Base-by-base conservation (phyloP, 78 protist genomes). In the Tieghemostelium lacteum region DNA sequence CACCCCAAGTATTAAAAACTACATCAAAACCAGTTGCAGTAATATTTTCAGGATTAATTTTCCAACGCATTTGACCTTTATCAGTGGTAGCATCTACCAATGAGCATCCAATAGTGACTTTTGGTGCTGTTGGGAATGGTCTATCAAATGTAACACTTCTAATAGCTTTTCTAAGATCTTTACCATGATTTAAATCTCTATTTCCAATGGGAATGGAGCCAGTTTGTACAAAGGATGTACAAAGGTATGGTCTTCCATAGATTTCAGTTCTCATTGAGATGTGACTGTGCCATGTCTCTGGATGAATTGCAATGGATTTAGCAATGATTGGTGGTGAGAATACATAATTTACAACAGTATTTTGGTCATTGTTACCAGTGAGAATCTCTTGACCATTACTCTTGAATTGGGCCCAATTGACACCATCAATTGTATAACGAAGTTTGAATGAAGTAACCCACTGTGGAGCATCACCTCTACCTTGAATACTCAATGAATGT, bases 251-350 rank as follows among this genome's bases (percentile, higher is more conserved):
- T 22, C 31, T 22, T 26, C 20, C 16, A 50, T 33, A 60, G 24
- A 60, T 29, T 54, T 75, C 86, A 60, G 33, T 45, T 75, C 86
- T 75, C 45, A 60, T 29, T 3, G 73, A 33, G 26, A 75, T 39
- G 28, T 54, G 66, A 8, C 60, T 49, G 8, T 62, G 40, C 86
- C 86, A 75, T 0, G 88, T 66, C 33, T 55, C 28, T 78, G 74
- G 75, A 31, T 78, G 88, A 26, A 66, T 78, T 54, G 76, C 74
- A 64, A 78, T 54, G 60, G 76, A 52, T 31, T 73, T 37, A 49
- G 73, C 73, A n/a, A 50, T 39, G 20, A 66, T 66, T 75, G 86
- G 86, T 0, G 73, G 16, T 22, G 22, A 29, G 19, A 75, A 75
- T 22, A 31, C 20, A 6, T 62, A 34, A 8, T 55, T 62, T 12